Percentiles rank a stretch among this genome's conserved stretches.
These are phyloP conservation scores for Penicillium palitans DNA, from an alignment of 2,329 filamentous ascomycete genomes.

Conservation along the genomic window DNA sequence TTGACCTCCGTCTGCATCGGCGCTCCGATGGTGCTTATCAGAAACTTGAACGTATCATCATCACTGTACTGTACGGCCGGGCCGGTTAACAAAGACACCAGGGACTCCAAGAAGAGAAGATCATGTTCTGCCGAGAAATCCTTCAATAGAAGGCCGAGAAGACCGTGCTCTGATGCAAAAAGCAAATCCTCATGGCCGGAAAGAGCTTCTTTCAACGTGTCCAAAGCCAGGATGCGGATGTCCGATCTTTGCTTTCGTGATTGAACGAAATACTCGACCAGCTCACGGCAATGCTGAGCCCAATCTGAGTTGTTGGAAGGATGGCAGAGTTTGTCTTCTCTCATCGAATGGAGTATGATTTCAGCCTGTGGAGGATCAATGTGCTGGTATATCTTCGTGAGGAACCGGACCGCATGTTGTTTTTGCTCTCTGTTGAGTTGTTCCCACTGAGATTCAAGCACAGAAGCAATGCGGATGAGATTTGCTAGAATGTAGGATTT, in stretches of 20 bases:
- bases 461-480: constrained; percentile 39
- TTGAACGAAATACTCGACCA: constrained; percentile 41
- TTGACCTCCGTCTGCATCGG: constrained; percentile 39
- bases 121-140: constrained; percentile 41
- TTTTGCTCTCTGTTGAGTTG: constrained; percentile 38
- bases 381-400: constrained; percentile 38
- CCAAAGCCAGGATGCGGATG: constrained; percentile 42
- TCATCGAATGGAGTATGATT: constrained; percentile 38
- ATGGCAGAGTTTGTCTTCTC: constrained; percentile 36
- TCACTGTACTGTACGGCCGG: constrained; percentile 32
- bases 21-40: constrained; percentile 37
- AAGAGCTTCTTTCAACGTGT: constrained; percentile 43
- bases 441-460: constrained; percentile 41
- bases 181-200: constrained; percentile 31
- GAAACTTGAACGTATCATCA: constrained; percentile 33
- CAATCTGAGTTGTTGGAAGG: constrained; percentile 34
- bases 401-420: constrained; percentile 37
- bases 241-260: constrained; percentile 41
- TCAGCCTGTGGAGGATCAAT: constrained; percentile 43
- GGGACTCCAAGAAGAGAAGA: constrained; percentile 40
- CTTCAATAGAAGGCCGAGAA: constrained; percentile 36
- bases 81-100: constrained; percentile 43
- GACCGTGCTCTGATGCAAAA: constrained; percentile 35
- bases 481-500: constrained; percentile 42
- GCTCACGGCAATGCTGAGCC: constrained; percentile 35